Evolutionary conservation across 2,329 filamentous ascomycete genomes (phyloP), one percentile per base, ranked within the genome.

Genomic region (Xylariaceae sp.): DNA sequence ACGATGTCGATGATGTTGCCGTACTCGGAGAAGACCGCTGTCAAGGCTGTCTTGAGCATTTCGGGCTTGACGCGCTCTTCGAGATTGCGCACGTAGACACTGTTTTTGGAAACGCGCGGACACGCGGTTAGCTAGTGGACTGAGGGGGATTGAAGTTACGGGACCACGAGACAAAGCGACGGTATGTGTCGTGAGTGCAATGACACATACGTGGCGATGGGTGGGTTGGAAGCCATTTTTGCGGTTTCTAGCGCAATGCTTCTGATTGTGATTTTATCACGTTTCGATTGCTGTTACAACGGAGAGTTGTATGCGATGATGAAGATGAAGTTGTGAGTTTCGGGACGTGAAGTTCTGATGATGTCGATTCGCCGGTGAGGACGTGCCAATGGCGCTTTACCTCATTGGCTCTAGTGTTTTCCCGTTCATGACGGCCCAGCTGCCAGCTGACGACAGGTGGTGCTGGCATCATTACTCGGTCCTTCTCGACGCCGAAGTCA

Each of bases 31-130:
- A 97, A 97, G 69, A 97, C 82, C 64, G 87, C 85, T 18, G 76
- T 78, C 13, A 99, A 81, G 0, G 89, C 83, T 65, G 88, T 83
- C 65, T 87, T 89, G 56, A 97, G 80, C 8, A 84, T 77, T 39
- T 92, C 88, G 59, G 90, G 81, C 74, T 96, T 96, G 75, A 96
- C 87, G 71, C 89, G 86, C 80, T 97, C 94, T 76, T 97, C 90
- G 60, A 99, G 86, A 73, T 97, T 97, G 69, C 88, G 89, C 58
- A 86, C 82, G 68, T 88, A 88, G 56, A 88, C 83, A 62, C 85
- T 88, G 72, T 61, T 37, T 55, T 5, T 18, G 17, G 5, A 30
- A 5, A 5, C 23, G 23, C 23, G 23, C 23, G 23, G 56, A 37
- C 45, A 51, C 49, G 50, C 48, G 62, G 62, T 66, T 65, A 61